These are phyloP conservation scores for Phytophthora megakarya DNA, from an alignment of 352 stramenopile genomes.

Conservation along the genomic window DNA sequence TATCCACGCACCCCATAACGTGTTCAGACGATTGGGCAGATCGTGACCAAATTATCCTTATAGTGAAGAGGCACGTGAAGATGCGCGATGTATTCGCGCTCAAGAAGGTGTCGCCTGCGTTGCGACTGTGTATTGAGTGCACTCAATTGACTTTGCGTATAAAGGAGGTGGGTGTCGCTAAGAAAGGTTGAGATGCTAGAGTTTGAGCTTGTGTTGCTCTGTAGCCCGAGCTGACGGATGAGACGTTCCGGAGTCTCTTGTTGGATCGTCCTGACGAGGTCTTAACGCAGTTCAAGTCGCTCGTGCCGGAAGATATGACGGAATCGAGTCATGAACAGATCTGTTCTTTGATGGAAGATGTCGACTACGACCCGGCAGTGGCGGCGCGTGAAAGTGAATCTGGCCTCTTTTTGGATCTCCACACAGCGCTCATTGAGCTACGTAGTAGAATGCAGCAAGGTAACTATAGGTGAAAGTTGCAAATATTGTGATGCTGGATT, in stretches of 20 bases:
- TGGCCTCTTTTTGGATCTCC: slow-evolving; percentile 67
- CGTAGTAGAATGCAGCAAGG: slow-evolving; percentile 39
- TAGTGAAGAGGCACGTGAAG: not conserved
- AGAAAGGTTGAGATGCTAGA: not conserved
- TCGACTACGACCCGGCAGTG: slow-evolving; percentile 53
- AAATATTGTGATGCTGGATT: not conserved
- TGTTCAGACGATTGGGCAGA: slow-evolving; percentile 95
- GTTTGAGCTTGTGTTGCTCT: not conserved
- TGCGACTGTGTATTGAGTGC: slow-evolving; percentile 56
- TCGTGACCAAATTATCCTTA: slow-evolving; percentile 98
- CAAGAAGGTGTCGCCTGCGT: slow-evolving; percentile 55
- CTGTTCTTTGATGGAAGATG: slow-evolving; percentile 55
- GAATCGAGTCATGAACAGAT: slow-evolving; percentile 50
- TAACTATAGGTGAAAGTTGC: not conserved
- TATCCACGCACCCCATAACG: no score
- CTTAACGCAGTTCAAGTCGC: slow-evolving; percentile 28
- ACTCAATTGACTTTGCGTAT: slow-evolving; percentile 36
- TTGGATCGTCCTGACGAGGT: slow-evolving; percentile 49
- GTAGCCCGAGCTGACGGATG: slow-evolving; percentile 41
- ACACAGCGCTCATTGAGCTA: slow-evolving; percentile 42
- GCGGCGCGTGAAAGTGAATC: slow-evolving; percentile 66
- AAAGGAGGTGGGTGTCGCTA: slow-evolving; percentile 22
- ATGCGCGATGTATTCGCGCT: slow-evolving; percentile 63
- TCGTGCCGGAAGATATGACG: slow-evolving; percentile 37
- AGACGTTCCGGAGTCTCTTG: slow-evolving; percentile 52